Evolutionary conservation across 352 stramenopile genomes (phyloP), one percentile per base, ranked within the genome.

Genomic region (Globisporangium emineosum): DNA sequence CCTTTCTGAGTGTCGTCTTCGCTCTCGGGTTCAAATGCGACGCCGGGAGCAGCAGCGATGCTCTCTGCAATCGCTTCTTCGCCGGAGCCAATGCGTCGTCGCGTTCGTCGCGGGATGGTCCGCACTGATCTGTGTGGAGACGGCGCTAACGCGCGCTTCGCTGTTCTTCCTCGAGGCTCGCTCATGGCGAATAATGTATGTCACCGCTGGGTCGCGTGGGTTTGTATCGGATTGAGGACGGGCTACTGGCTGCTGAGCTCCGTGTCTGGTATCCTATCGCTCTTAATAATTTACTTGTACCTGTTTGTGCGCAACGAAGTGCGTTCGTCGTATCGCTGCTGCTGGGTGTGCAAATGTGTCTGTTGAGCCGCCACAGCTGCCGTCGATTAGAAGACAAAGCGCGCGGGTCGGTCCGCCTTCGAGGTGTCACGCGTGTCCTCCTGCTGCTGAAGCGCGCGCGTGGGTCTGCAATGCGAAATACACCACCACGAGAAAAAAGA

Each of bases 1-100:
- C 47, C 40, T 42, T 53, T 58, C n/a, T 71, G 27, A 15, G 32
- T 68, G 15, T 45, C 53, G 6, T 65, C 52, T 43, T 68, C 62
- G 33, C 56, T 57, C 35, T 68, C 62, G 12, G 56, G 57, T 21
- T 65, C 55, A 19, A 59, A 49, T 7, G 30, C 12, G 5, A 30
- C 8, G n/a, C 52, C 7, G 23, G 29, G 29, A 32, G 17, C 29
- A 45, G 21, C 27, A n/a, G 33, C 12, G 4, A 10, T 27, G 23
- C 2, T 65, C 55, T 40, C 32, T 25, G 29, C 25, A 37, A 37
- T 40, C n/a, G 4, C 29, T 33, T n/a, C 33, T 12, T 62, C 42
- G 21, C 33, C n/a, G 23, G 53, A 66, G 51, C 32, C 21, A 30
- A 65, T 51, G 58, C 64, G 64, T 12, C 64, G 64, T 7, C 64